phyloP scores from a whole-genome alignment of 2,329 filamentous ascomycete species.

The Paraphaeosphaeria minitans region DNA sequence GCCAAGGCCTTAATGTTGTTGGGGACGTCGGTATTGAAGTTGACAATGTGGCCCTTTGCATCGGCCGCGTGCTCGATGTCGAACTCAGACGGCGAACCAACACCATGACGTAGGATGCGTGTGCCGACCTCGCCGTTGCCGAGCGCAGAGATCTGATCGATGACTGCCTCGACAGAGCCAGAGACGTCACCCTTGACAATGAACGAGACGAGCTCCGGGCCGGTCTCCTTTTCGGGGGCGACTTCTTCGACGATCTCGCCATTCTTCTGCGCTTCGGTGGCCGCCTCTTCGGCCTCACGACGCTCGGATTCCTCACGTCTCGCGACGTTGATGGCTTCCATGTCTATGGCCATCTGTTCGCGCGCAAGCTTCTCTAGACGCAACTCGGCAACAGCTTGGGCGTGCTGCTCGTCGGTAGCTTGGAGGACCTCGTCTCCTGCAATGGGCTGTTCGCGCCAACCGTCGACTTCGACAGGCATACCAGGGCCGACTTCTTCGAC shows the following conservation, averaged over 20 bases:
- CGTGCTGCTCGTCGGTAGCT: constrained; percentile 76
- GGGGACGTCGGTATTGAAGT: constrained; percentile 79
- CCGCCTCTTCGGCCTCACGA: constrained; percentile 62
- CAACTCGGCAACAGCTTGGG: constrained; percentile 77
- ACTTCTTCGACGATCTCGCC: constrained; percentile 39
- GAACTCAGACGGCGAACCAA: constrained; percentile 80
- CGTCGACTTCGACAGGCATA: constrained; percentile 88
- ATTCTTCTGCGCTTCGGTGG: constrained; percentile 33
- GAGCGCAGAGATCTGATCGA: constrained; percentile 74
- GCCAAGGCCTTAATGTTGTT: constrained; percentile 72
- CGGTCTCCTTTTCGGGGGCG: constrained; percentile 51
- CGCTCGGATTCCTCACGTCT: constrained; percentile 64
- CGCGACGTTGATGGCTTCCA: constrained; percentile 76
- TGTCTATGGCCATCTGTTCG: constrained; percentile 67
- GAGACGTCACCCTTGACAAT: constrained; percentile 91
- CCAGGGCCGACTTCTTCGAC: constrained; percentile 80
- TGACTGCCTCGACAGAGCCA: constrained; percentile 90
- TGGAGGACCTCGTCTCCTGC: constrained; percentile 90
- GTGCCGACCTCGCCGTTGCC: constrained; percentile 84
- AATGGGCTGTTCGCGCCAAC: constrained; percentile 86
- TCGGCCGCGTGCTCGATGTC: constrained; percentile 87
- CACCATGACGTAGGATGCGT: constrained; percentile 74
- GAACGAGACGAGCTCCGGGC: constrained; percentile 71
- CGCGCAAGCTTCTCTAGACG: constrained; percentile 74
- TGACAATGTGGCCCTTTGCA: constrained; percentile 77